Percentiles rank a stretch among this genome's conserved stretches.
These are phyloP conservation scores for Pythium rhizo-oryzae DNA, from an alignment of 352 stramenopile species.

Conservation along the genomic window DNA sequence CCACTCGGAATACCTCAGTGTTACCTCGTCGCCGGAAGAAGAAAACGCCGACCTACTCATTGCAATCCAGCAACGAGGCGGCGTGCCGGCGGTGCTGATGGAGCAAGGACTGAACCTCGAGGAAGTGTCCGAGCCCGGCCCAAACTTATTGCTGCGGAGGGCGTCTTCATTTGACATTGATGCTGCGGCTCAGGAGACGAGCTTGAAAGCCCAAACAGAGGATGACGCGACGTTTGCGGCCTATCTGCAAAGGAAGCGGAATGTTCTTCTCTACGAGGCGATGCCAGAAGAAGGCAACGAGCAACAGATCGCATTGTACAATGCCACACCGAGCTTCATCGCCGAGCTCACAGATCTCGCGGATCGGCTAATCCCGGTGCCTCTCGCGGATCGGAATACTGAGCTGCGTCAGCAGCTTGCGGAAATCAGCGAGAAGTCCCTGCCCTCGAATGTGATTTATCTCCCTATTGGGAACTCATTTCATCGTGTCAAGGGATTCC, in stretches of 20 bases:
- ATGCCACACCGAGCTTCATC: conserved; percentile 75
- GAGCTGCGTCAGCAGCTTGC: conserved; percentile 52
- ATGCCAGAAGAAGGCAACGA: conserved; percentile 60
- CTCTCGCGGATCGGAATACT: conserved; percentile 46
- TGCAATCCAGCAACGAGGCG: conserved; percentile 66
- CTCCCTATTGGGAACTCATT: conserved; percentile 76
- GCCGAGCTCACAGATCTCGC: conserved; percentile 67
- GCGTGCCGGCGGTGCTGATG: conserved; percentile 75
- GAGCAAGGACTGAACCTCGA: conserved; percentile 72
- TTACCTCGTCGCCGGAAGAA: conserved; percentile 52
- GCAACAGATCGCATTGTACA: conserved; percentile 65
- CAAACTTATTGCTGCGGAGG: conserved; percentile 54
- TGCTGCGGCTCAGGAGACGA: conserved; percentile 36
- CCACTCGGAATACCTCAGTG: conserved; percentile 78
- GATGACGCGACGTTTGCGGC: conserved; percentile 58
- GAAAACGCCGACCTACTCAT: conserved; percentile 67
- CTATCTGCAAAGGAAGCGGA: conserved; percentile 53
- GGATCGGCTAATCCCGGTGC: conserved; percentile 57
- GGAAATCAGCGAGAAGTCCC: conserved; percentile 49
- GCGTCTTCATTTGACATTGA: conserved; percentile 67
- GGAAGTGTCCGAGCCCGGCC: conserved; percentile 58
- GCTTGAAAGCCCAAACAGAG: conserved; percentile 31
- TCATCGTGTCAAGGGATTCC: conserved; percentile 74
- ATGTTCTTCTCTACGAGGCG: conserved; percentile 59
- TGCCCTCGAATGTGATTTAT: conserved; percentile 81